Conservation (phyloP, 345 rosid species). For the Salix arbutifolia region DNA sequence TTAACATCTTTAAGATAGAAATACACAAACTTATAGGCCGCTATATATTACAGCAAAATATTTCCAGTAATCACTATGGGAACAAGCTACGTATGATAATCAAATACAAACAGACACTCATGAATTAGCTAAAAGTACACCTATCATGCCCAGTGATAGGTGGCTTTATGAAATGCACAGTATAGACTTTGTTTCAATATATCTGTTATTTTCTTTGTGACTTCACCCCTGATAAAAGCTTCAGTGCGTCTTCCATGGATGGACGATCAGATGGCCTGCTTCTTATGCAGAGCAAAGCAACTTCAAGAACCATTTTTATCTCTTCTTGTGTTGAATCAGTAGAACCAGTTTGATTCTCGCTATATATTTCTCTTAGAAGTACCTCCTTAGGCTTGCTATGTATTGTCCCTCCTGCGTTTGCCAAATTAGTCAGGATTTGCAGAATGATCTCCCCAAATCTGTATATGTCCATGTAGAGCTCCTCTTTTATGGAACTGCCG, state of each 20-base stretch:
- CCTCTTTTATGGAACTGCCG: conserved; percentile 36
- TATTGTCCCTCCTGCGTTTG: conserved; percentile 36
- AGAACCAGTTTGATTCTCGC: conserved; percentile 43
- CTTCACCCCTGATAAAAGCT: conserved; percentile 47
- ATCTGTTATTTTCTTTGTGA: conserved; percentile 27
- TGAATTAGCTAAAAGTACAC: conserved; percentile 17
- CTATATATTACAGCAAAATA: conserved; percentile 16
- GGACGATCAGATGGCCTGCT: conserved; percentile 51
- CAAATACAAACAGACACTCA: conserved; percentile 19
- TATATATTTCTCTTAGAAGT: conserved; percentile 49
- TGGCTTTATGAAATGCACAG: neutral
- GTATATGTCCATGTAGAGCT: conserved; percentile 52
- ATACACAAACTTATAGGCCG: conserved; percentile 1
- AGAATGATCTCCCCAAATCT: conserved; percentile 70
- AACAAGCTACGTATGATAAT: neutral
- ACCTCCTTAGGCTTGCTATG: conserved; percentile 57
- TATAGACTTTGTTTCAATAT: neutral
- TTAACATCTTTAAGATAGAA: neutral
- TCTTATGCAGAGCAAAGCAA: conserved; percentile 68
- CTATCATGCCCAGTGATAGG: conserved; percentile 2
- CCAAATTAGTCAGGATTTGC: conserved; percentile 57
- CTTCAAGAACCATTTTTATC: conserved; percentile 52
- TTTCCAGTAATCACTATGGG: neutral
- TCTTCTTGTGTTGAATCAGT: conserved; percentile 38
- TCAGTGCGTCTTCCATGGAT: conserved; percentile 58